Conservation (phyloP, 805 yeast genomes). For the Brettanomyces naardenensis region DNA sequence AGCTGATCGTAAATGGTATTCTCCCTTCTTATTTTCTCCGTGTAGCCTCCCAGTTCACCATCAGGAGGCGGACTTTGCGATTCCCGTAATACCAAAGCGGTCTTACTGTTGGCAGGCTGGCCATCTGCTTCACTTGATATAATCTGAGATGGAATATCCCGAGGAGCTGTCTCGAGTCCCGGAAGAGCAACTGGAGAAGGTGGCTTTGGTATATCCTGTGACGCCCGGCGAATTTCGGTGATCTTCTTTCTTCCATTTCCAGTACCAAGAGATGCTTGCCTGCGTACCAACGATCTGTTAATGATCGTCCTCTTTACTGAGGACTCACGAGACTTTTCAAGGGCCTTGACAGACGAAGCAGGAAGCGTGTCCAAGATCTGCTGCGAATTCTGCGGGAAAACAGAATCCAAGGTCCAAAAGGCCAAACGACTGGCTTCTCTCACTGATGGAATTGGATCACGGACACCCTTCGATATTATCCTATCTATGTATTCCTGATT, state of each 20-base stretch:
- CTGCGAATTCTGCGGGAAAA: slow-evolving; percentile 48
- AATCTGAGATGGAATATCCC: neutral
- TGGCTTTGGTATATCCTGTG: neutral
- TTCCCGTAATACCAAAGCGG: too few relatives aligned
- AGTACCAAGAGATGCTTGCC: neutral
- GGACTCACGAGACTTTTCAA: slow-evolving; percentile 31
- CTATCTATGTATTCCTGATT: slow-evolving; percentile 38
- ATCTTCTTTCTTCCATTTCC: neutral
- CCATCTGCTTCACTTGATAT: neutral
- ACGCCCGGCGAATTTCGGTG: neutral
- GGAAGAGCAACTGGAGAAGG: neutral
- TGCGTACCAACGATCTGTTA: neutral
- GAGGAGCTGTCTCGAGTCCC: neutral
- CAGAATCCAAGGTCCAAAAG: slow-evolving; percentile 59
- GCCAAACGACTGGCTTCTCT: slow-evolving; percentile 67
- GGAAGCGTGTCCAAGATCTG: slow-evolving; percentile 31
- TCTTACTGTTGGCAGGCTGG: neutral
- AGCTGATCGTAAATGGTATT: slow-evolving; percentile 17
- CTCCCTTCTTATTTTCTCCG: slow-evolving; percentile 15
- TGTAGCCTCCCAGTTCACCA: slow-evolving; percentile 10
- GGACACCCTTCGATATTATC: slow-evolving; percentile 49
- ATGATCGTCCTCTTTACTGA: neutral
- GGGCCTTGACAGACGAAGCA: slow-evolving; percentile 41
- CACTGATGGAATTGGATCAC: slow-evolving; percentile 76
- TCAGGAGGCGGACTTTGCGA: too few relatives aligned